Evolutionary conservation across 768 basidiomycete species (phyloP).

Genomic region (Boletus eberwhitei): DNA sequence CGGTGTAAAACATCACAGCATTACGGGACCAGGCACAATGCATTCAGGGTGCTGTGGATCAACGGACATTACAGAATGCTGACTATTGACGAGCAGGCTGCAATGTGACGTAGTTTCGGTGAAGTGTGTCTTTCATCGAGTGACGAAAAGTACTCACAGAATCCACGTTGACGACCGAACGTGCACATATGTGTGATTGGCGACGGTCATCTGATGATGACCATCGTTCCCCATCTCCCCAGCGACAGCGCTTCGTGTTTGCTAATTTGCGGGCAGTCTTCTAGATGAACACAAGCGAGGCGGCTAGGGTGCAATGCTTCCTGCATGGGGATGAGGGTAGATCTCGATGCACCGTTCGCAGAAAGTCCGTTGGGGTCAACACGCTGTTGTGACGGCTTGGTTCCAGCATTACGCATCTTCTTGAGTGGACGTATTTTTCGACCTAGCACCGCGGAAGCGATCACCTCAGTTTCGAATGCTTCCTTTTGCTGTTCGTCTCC

Average conservation of each 20-base stretch:
- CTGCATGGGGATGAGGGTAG: constrained; percentile 36
- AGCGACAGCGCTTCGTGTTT: constrained; percentile 38
- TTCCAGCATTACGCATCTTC: constrained; percentile 19
- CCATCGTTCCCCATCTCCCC: constrained; percentile 35
- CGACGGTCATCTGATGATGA: constrained; percentile 18
- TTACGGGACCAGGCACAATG: constrained; percentile 14
- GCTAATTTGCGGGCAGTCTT: constrained; percentile 38
- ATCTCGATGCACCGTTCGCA: constrained; percentile 24
- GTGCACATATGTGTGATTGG: constrained; percentile 1
- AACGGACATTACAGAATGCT: constrained; percentile 25
- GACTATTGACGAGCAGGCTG: constrained; percentile 13
- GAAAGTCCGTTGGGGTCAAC: constrained; percentile 9
- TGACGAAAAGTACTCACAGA: constrained; percentile 19
- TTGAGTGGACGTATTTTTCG: constrained; percentile 38
- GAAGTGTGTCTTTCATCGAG: constrained; percentile 5
- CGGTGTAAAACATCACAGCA: constrained; percentile 1
- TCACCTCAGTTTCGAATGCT: constrained; percentile 14
- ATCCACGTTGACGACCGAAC: constrained; percentile 15
- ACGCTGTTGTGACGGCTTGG: constrained; percentile 9
- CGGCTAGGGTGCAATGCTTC: constrained; percentile 32
- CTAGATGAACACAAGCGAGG: constrained; percentile 43
- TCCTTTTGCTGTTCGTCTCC: constrained; percentile 14
- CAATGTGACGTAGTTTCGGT: constrained; percentile 16
- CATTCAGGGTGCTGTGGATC: constrained; percentile 15
- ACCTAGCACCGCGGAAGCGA: constrained; percentile 26